Evolutionary conservation across 805 yeast genomes (phyloP).

Genomic region (Lachancea cidri): DNA sequence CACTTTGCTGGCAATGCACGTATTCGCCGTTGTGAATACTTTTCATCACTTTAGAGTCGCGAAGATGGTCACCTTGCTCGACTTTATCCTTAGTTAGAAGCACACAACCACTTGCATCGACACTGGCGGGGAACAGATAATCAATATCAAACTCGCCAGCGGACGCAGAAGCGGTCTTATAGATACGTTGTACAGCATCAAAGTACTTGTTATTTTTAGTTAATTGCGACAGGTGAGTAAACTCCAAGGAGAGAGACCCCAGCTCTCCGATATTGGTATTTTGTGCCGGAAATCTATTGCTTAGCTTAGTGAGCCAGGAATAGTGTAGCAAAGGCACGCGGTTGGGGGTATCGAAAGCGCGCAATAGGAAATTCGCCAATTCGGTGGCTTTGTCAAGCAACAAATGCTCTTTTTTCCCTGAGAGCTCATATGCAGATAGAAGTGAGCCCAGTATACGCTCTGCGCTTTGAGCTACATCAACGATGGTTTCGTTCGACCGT

Average conservation of each 20-base stretch:
- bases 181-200: conserved; percentile 45
- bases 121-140: conserved; percentile 39
- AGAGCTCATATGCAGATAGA: conserved; percentile 47
- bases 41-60: conserved; percentile 34
- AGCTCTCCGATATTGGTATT: conserved; percentile 40
- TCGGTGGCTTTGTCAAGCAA: conserved; percentile 37
- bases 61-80: conserved; percentile 31
- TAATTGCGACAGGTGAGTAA: conserved; percentile 46
- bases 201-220: conserved; percentile 45
- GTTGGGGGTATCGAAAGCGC: conserved; percentile 57
- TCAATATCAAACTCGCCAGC: conserved; percentile 34
- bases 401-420: conserved; percentile 30
- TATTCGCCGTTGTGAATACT: conserved; percentile 30
- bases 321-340: conserved; percentile 46
- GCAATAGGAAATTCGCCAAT: conserved; percentile 44
- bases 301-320: conserved; percentile 36
- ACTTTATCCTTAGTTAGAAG: conserved; percentile 27
- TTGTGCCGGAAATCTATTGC: conserved; percentile 36
- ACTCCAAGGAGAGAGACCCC: conserved; percentile 48
- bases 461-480: conserved; percentile 48
- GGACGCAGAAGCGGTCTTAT: conserved; percentile 35
- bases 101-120: conserved; percentile 51
- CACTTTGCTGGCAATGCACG: conserved; percentile 33
- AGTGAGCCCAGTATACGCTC: conserved; percentile 51
- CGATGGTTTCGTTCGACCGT: conserved; percentile 34